Base-by-base conservation (phyloP, 768 basidiomycete species). In the Harrya chromipes region DNA sequence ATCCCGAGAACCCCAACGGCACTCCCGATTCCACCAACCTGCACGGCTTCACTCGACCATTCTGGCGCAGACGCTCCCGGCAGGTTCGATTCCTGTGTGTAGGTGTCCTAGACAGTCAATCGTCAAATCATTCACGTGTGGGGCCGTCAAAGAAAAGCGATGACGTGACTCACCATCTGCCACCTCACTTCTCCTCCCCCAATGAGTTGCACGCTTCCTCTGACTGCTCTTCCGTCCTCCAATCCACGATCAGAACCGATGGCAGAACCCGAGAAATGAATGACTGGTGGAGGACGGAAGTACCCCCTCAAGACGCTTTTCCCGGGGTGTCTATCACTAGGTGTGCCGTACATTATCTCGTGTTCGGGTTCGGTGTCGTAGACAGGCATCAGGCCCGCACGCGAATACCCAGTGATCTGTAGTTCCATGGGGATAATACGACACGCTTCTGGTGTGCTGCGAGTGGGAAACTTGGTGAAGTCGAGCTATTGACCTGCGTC, bases 21-120 rank as follows among this genome's bases (percentile, higher is more conserved):
- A n/a, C 78, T 78, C 6, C 79, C 79, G 14, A 78, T 64, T 2
- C 74, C 74, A 12, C 83, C 83, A 11, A 83, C 61, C 51, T 84
- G 82, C 0, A 83, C 66, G n/a, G 73, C 78, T 52, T 84, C 81
- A 12, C 72, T 75, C 2, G 68, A 64, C 82, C 81, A 83, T 52
- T 80, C 74, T 0, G 74, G 67, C 5, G 51, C 51, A 17, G 61
- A 58, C 16, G 72, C 63, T 11, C 68, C 67, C 0, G 64, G 45
- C 14, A 66, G 52, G 19, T 54, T 62, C 4, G 73, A 70, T 1
- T 62, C 69, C 69, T 76, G 56, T 14, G 36, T 38, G 19, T 43
- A 47, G 2, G 60, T 62, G 26, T 64, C 54, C 59, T 61, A 33
- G 2, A 46, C 6, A 14, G 41, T 47, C 29, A 42, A 34, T 46